These are phyloP conservation scores for Comarum palustre DNA, from an alignment of 306 rosid species.

Conservation along the genomic window DNA sequence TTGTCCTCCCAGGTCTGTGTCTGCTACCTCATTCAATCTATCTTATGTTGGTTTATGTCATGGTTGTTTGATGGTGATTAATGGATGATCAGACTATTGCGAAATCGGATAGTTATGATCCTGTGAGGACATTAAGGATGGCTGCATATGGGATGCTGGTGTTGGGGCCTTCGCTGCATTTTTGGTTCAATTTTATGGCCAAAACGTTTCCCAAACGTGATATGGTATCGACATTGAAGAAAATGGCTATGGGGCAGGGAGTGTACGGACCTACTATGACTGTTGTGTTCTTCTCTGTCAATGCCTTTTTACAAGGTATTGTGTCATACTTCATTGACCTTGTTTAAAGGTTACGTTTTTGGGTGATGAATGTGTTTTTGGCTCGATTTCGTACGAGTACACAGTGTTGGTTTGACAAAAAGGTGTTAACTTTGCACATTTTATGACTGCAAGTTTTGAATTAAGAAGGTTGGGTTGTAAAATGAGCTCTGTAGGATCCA, in stretches of 20 bases:
- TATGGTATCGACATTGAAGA: slow-evolving; percentile 65
- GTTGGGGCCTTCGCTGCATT: slow-evolving; percentile 85
- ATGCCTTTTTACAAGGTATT: slow-evolving; percentile 75
- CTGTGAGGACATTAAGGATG: slow-evolving; percentile 78
- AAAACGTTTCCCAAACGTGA: slow-evolving; percentile 67
- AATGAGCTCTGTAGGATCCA: neutral
- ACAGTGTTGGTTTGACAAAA: neutral
- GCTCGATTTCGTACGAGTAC: neutral
- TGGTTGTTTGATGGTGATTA: neutral
- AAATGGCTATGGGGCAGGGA: slow-evolving; percentile 80
- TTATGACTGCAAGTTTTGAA: neutral
- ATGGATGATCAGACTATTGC: slow-evolving; percentile 52
- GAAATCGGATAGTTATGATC: slow-evolving; percentile 45
- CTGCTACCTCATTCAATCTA: neutral
- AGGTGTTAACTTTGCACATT: neutral
- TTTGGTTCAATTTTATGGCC: slow-evolving; percentile 89
- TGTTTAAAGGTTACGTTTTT: neutral
- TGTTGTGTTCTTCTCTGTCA: slow-evolving; percentile 67
- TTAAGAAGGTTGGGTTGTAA: neutral
- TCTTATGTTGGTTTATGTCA: neutral
- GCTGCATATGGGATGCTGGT: slow-evolving; percentile 78
- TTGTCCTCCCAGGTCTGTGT: slow-evolving; percentile 71
- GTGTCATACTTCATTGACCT: neutral
- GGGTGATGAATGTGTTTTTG: neutral
- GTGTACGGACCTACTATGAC: slow-evolving; percentile 85